Evolutionary conservation across 2,329 filamentous ascomycete species (phyloP).

Genomic region (Stagonosporopsis rhizophila): DNA sequence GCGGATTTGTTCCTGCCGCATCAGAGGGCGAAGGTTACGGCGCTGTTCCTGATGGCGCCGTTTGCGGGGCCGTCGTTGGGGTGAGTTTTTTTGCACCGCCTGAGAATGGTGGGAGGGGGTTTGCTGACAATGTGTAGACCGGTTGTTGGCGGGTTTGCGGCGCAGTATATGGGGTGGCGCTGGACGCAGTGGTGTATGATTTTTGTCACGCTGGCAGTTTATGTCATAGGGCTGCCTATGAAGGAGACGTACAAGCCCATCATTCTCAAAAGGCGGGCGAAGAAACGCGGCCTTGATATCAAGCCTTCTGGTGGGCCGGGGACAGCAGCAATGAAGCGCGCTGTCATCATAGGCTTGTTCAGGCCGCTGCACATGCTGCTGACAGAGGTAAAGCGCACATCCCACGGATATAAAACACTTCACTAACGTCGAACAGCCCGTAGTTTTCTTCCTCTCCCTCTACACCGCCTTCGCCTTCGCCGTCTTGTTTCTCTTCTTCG

Average conservation of each 20-base stretch:
- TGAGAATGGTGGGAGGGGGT: no score
- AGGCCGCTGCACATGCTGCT: conserved; percentile 59
- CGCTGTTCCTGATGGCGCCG: conserved; percentile 51
- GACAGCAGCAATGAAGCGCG: conserved; percentile 25
- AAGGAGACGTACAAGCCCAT: conserved; percentile 64
- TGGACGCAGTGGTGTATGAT: conserved; percentile 56
- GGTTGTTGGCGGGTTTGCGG: conserved; percentile 54
- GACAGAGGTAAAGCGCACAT: conserved; percentile 43
- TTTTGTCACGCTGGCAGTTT: conserved; percentile 49
- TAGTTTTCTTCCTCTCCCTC: conserved; percentile 45
- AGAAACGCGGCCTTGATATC: conserved; percentile 37
- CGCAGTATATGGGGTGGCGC: conserved; percentile 55
- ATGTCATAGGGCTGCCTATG: conserved; percentile 52
- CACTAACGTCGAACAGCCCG: conserved; percentile 29
- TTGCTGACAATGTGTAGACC: conserved; percentile 34
- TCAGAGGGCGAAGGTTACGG: conserved; percentile 43
- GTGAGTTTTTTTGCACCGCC: conserved; percentile 24
- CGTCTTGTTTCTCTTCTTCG: conserved; percentile 48
- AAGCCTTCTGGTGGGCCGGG: conserved; percentile 12
- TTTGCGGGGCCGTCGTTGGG: conserved; percentile 51
- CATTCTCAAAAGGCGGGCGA: conserved; percentile 52
- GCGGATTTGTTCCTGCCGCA: conserved; percentile 50
- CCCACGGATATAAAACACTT: no score
- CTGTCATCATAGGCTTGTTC: conserved; percentile 53
- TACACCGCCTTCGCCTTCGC: conserved; percentile 48